Evolutionary conservation across 106 monocot genomes (phyloP).

Genomic region (Dioscorea alata): DNA sequence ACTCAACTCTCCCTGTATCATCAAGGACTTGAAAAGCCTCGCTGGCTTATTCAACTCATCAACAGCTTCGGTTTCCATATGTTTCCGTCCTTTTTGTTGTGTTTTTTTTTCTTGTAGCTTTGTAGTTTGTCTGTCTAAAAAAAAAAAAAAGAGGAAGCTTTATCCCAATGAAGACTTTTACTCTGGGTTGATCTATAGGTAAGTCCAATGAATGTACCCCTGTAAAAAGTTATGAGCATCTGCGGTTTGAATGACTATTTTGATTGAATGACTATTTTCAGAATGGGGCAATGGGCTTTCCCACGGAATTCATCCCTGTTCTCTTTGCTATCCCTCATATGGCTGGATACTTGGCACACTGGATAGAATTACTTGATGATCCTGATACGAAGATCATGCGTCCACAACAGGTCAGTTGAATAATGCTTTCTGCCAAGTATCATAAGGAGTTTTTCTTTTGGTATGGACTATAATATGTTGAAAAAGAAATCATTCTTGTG

Average conservation of each 20-base stretch:
- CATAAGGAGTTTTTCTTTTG: no score
- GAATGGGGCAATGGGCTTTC: slow-evolving; percentile 92
- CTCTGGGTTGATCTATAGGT: slow-evolving; percentile 94
- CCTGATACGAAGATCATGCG: slow-evolving; percentile 97
- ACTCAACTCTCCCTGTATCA: no score
- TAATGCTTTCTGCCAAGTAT: not conserved
- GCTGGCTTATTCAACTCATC: no score
- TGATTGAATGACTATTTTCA: slow-evolving; percentile 5
- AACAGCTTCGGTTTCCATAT: no score
- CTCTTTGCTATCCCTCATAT: slow-evolving; percentile 92
- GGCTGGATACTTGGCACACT: slow-evolving; percentile 93
- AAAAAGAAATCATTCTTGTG: no score
- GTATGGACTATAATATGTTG: no score
- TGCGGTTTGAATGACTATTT: slow-evolving; percentile 4
- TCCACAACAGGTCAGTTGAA: slow-evolving; percentile 62
- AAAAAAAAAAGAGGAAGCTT: slow-evolving; percentile 82
- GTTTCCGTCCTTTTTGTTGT: no score
- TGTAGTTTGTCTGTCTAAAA: no score
- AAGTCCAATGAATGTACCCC: not conserved
- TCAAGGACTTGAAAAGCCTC: no score
- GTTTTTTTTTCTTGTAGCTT: no score
- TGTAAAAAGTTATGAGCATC: not conserved
- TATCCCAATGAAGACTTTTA: slow-evolving; percentile 98
- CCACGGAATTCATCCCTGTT: slow-evolving; percentile 88
- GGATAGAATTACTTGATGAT: slow-evolving; percentile 97